A percentile compares a stretch with the other conserved stretches of the same genome.
Evolutionary conservation across 345 rosid species (phyloP).

Genomic region (Eutrema heterophyllum): DNA sequence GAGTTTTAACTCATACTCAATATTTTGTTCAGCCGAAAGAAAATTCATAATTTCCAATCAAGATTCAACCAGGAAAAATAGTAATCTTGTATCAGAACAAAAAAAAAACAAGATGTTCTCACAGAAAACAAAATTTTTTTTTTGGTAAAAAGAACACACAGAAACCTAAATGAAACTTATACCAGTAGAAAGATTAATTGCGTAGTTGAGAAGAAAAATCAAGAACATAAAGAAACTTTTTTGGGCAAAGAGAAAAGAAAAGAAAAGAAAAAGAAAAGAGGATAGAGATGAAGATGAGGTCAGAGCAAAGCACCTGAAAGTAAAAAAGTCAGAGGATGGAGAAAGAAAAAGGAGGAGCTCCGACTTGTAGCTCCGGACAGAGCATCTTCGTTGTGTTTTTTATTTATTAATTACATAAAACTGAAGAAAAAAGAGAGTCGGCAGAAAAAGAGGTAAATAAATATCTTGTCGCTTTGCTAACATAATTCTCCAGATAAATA

Average conservation of each 20-base stretch:
- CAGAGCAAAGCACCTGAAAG: conserved; percentile 9
- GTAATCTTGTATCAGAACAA: not conserved
- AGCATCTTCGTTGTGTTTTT: not conserved
- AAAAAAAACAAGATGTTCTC: not conserved
- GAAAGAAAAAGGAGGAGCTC: not conserved
- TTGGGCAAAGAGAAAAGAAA: not conserved
- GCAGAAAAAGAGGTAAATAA: not conserved
- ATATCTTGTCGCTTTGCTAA: not conserved
- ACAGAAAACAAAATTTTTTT: not conserved
- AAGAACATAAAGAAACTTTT: not conserved
- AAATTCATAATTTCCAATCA: not conserved
- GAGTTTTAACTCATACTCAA: not conserved
- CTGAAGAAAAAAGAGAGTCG: not conserved
- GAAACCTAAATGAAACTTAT: not conserved
- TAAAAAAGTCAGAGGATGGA: conserved; percentile 3
- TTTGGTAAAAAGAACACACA: not conserved
- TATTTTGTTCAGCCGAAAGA: not conserved
- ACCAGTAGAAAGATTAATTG: not conserved
- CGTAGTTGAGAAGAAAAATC: not conserved
- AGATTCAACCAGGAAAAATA: not conserved
- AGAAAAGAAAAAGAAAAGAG: not conserved
- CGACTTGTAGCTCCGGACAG: not conserved
- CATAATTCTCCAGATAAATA: not conserved
- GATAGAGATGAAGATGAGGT: conserved; percentile 10
- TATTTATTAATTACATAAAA: not conserved